phyloP scores from a whole-genome alignment of 495 filamentous ascomycete genomes.

The Mytilinidion resinicola region DNA sequence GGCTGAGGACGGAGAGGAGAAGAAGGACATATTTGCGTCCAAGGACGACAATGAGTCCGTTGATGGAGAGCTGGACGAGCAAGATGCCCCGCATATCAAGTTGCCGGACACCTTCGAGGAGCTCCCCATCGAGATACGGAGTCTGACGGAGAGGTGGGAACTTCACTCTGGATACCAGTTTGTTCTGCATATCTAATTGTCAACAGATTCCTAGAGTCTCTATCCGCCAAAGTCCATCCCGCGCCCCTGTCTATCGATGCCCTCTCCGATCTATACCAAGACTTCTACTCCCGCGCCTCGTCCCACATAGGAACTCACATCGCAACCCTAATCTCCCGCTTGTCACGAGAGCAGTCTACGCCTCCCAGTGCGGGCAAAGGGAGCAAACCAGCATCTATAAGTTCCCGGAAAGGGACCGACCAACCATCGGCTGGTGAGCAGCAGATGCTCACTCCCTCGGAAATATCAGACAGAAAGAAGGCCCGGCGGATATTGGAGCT shows the following conservation, averaged over 20 bases:
- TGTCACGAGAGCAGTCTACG: conserved; percentile 58
- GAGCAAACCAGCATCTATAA: conserved; percentile 8
- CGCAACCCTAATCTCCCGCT: conserved; percentile 65
- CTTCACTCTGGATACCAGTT: not conserved
- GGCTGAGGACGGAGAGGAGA: conserved; percentile 23
- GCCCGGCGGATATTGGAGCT: conserved; percentile 70
- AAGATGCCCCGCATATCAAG: conserved; percentile 33
- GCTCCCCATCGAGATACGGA: conserved; percentile 86
- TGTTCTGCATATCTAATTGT: not conserved
- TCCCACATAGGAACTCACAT: conserved; percentile 85
- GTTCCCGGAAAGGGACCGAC: conserved; percentile 31
- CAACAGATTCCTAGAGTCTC: conserved; percentile 78
- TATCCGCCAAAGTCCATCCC: conserved; percentile 80
- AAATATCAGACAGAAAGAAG: conserved; percentile 71
- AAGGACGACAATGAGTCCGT: conserved; percentile 40
- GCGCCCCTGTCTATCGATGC: conserved; percentile 77
- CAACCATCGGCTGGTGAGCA: conserved; percentile 48
- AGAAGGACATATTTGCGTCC: conserved; percentile 40
- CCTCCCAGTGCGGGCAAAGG: conserved; percentile 39
- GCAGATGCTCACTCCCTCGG: conserved; percentile 87
- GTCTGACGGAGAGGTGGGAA: conserved; percentile 73
- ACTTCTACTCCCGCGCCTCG: conserved; percentile 82
- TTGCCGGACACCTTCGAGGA: conserved; percentile 67
- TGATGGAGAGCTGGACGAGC: conserved; percentile 47
- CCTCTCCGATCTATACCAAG: conserved; percentile 83